Base-by-base conservation (phyloP, 2,329 filamentous ascomycete species). In the Colletotrichum sp. region DNA sequence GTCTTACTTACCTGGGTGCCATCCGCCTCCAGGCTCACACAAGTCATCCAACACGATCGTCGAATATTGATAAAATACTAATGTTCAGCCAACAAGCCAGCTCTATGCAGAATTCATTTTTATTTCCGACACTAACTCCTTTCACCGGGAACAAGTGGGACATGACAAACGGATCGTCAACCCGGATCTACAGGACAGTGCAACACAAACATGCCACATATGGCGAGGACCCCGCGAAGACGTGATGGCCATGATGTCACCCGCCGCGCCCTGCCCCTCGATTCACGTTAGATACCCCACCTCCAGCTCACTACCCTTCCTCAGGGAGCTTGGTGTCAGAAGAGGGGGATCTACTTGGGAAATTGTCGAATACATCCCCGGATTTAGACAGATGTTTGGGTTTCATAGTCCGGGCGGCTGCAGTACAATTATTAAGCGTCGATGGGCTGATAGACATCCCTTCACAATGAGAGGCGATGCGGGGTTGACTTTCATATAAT, bases 241-340 rank as follows among this genome's bases (percentile, higher is more conserved):
- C 72, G 68, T 75, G 72, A 64, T 74, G 67, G 34, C 49, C 32
- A 70, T 74, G 67, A 75, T 75, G 72, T 75, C 72, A 75, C 62
- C 18, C 26, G 64, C 8, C 32, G 12, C 28, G 34, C 30, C n/a
- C 67, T 70, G 49, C 36, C 71, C 71, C 63, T 72, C 36, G 52
- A 66, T 59, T 67, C 12, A 57, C 15, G 5, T 67, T 8, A 69
- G n/a, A 18, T n/a, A 62, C 71, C 66, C 57, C 57, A 44, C 71
- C 69, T 57, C 10, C 6, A 26, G 26, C 18, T 59, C 24, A 36
- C 62, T 13, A 39, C 32, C 62, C 21, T 64, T 12, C 28, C n/a
- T 21, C 44, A 52, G 44, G 44, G 44, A 21, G 44, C n/a, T 49
- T 62, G 59, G 18, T 62, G 59, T 28, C 18, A 21, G n/a, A n/a